Conservation (phyloP, 148 eudicot species). For the Linanthus parryae region DNA sequence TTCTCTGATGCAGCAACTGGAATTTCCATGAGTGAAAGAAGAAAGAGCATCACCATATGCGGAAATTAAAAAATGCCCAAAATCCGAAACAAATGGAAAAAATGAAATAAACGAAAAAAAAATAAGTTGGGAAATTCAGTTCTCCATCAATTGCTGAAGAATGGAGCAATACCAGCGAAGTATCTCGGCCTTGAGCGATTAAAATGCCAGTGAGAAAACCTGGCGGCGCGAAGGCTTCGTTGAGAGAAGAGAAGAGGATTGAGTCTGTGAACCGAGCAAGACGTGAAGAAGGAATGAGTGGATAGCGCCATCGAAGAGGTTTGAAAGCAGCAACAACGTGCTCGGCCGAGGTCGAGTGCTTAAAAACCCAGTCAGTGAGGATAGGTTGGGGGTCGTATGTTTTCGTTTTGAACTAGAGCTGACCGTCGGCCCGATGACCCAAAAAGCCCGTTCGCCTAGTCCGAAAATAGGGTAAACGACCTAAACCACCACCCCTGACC, state of each 20-base stretch:
- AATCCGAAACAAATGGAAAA: neutral
- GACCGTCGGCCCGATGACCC: too few relatives aligned
- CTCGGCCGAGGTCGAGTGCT: too few relatives aligned
- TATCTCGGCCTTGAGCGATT: slow-evolving; percentile 23
- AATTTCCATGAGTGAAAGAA: slow-evolving; percentile 10
- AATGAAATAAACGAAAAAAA: neutral
- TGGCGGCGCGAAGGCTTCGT: slow-evolving; percentile 38
- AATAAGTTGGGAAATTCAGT: neutral
- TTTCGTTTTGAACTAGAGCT: too few relatives aligned
- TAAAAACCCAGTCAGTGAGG: too few relatives aligned
- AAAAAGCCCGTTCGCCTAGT: too few relatives aligned
- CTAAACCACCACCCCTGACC: too few relatives aligned
- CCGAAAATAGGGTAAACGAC: too few relatives aligned
- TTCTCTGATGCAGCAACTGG: slow-evolving; percentile 54
- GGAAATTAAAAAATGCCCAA: too few relatives aligned
- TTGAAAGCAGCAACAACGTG: neutral
- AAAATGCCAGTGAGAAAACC: slow-evolving; percentile 19
- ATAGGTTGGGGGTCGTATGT: too few relatives aligned
- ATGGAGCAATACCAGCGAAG: slow-evolving; percentile 31
- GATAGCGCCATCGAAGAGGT: slow-evolving; percentile 47
- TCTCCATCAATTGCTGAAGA: neutral
- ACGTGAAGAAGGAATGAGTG: slow-evolving; percentile 45
- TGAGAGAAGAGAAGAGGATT: slow-evolving; percentile 52
- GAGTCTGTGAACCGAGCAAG: slow-evolving; percentile 45
- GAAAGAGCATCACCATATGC: too few relatives aligned